phyloP scores from a whole-genome alignment of 495 filamentous ascomycete genomes.

The Annulohypoxylon bovei region DNA sequence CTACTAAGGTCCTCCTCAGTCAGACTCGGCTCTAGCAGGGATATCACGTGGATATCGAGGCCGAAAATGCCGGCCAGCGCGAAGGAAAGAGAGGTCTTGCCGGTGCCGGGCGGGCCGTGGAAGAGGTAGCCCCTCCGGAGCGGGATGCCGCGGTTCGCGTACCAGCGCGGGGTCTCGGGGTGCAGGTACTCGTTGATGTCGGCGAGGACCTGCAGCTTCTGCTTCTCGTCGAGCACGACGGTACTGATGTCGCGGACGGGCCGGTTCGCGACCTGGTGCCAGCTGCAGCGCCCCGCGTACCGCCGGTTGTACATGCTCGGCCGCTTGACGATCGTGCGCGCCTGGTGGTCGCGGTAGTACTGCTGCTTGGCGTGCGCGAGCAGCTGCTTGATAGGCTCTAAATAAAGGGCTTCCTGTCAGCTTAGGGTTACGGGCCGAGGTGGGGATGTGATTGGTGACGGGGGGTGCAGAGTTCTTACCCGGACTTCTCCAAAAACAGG shows the following conservation, averaged over 20 bases:
- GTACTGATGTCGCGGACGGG: slow-evolving; percentile 82
- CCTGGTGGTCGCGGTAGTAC: slow-evolving; percentile 57
- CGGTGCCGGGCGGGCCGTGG: slow-evolving; percentile 75
- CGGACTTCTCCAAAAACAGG: slow-evolving; percentile 55
- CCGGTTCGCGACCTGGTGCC: slow-evolving; percentile 73
- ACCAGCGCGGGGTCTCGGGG: slow-evolving; percentile 76
- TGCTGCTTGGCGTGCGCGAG: slow-evolving; percentile 65
- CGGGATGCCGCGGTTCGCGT: slow-evolving; percentile 86
- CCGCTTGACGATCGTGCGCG: slow-evolving; percentile 61
- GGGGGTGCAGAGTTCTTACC: slow-evolving; percentile 32
- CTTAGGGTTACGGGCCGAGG: not conserved
- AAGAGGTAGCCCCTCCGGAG: slow-evolving; percentile 91
- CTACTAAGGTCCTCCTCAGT: slow-evolving; percentile 74
- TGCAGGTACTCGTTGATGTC: slow-evolving; percentile 93
- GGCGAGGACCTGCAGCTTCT: slow-evolving; percentile 75
- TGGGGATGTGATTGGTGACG: not conserved
- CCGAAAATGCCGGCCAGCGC: slow-evolving; percentile 76
- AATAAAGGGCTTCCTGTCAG: not conserved
- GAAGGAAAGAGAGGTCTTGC: slow-evolving; percentile 69
- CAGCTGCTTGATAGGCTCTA: slow-evolving; percentile 69
- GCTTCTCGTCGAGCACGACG: slow-evolving; percentile 78
- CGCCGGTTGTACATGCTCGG: slow-evolving; percentile 51
- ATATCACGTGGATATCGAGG: slow-evolving; percentile 73
- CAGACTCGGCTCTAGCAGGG: slow-evolving; percentile 67
- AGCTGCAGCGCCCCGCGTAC: slow-evolving; percentile 57